Percentiles rank a stretch among this genome's conserved stretches.
Conservation (phyloP, 176 grass and related monocot species). For the Avena insularis region DNA sequence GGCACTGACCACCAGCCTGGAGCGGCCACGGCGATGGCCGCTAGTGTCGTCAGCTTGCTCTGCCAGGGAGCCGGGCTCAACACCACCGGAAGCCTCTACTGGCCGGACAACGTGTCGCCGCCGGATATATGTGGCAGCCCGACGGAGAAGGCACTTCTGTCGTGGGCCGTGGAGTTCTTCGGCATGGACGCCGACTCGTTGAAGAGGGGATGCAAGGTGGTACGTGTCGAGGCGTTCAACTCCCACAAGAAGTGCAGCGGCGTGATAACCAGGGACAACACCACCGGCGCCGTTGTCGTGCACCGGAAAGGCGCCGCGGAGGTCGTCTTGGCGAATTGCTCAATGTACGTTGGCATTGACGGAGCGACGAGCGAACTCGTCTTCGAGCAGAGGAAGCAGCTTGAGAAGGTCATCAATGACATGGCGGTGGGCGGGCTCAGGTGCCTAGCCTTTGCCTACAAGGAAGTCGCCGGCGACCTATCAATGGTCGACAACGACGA, state of each 20-base stretch:
- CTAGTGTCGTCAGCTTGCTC: slow-evolving; percentile 32
- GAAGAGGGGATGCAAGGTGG: slow-evolving; percentile 46
- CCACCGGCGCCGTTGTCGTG: slow-evolving; percentile 3
- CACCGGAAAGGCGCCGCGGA: slow-evolving; percentile 86
- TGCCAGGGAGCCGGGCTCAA: slow-evolving; percentile 65
- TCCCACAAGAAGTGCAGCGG: slow-evolving; percentile 83
- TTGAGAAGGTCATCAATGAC: slow-evolving; percentile 56
- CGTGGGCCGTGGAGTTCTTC: slow-evolving; percentile 62
- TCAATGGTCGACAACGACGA: slow-evolving; percentile 52
- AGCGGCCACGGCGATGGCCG: background rate
- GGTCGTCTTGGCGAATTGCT: slow-evolving; percentile 65
- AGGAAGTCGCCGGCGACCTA: background rate
- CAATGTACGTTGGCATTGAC: slow-evolving; percentile 25
- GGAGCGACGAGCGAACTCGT: slow-evolving; percentile 40
- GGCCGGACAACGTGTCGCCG: slow-evolving; percentile 30
- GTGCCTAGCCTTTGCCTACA: slow-evolving; percentile 83
- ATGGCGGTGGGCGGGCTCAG: slow-evolving; percentile 64
- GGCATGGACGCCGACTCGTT: slow-evolving; percentile 49
- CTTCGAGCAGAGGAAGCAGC: slow-evolving; percentile 18
- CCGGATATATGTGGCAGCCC: slow-evolving; percentile 73
- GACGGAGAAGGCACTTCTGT: slow-evolving; percentile 86
- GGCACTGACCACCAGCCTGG: slow-evolving; percentile 32
- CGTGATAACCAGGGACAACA: slow-evolving; percentile 49
- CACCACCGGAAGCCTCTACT: slow-evolving; percentile 79
- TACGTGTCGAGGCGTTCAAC: slow-evolving; percentile 81